phyloP scores from a whole-genome alignment of 345 rosid species.

The Brassica juncea region DNA sequence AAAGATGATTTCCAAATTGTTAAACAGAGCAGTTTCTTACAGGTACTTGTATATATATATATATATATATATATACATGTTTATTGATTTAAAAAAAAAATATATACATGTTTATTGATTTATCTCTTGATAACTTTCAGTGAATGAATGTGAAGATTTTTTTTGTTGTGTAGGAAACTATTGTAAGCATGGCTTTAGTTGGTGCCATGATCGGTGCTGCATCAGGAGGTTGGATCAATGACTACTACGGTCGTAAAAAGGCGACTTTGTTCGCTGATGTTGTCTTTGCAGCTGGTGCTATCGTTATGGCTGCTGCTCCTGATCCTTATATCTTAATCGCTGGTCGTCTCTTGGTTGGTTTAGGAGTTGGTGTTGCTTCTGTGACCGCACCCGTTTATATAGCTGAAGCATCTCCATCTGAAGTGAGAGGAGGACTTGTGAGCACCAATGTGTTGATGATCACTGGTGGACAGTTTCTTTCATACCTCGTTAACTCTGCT shows the following conservation, averaged over 20 bases:
- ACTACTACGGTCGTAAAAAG: conserved; percentile 85
- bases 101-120: background rate
- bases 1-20: conserved; percentile 90
- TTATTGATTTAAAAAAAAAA: background rate
- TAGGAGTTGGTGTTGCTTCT: conserved; percentile 91
- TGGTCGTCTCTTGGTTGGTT: conserved; percentile 83
- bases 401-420: conserved; percentile 97
- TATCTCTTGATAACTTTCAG: background rate
- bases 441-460: conserved; percentile 98
- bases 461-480: conserved; percentile 94
- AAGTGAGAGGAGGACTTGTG: conserved; percentile 94
- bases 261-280: conserved; percentile 85
- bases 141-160: background rate
- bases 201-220: conserved; percentile 98
- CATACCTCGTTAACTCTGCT: conserved; percentile 86
- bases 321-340: conserved; percentile 77
- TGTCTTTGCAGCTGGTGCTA: conserved; percentile 74
- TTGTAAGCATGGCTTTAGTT: conserved; percentile 96
- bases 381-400: conserved; percentile 98
- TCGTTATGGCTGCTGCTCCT: conserved; percentile 90
- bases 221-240: conserved; percentile 94
- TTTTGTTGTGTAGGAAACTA: conserved; percentile 73
- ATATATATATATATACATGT: too few relatives aligned
- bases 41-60: conserved; percentile 47
- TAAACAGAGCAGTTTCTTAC: conserved; percentile 75